Base-by-base conservation (phyloP, 1,139 yeast species). In the Wickerhamomyces sp. region DNA sequence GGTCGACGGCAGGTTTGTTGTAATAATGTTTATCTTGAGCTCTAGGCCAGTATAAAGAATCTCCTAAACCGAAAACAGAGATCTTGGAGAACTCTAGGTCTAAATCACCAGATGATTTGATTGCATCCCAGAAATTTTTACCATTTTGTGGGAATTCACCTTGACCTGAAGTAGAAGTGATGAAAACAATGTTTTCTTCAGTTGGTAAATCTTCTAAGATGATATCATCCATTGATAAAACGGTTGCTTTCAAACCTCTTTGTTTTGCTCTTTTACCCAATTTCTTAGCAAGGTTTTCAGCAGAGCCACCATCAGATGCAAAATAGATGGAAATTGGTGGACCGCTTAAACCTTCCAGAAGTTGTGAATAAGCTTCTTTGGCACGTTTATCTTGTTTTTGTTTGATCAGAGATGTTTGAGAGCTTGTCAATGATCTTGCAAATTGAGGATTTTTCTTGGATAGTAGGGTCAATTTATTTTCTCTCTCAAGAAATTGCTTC, bases 71-170 rank as follows among this genome's bases (percentile, higher is more conserved):
- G 59, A 91, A 91, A 18, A 85, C 90, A 14, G 95, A 76, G 54
- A 78, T 80, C 55, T 78, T 84, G 51, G 87, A 73, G 42, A 77
- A 65, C 10, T 89, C 79, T 51, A 90, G 76, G 60, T 89, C 96
- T 51, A 84, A 67, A 55, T 86, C 94, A 46, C 79, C 77, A 30
- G 86, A 67, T 47, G 71, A 68, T 67, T 88, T 90, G 55, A 91
- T 67, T 36, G 77, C 78, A 57, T 90, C 97, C 97, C 97, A 91
- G 62, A 90, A 83, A 45, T 73, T 77, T 59, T 91, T 88, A 67
- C 97, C 98, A 64, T 90, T 93, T 57, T 89, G 93, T 39, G 98
- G 97, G 71, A 91, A 84, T 67, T 91, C 98, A 74, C 98, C 98
- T 73, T 91, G 98, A 53, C 98, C 98, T 8, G 96, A 91, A 43